Base-by-base conservation (phyloP, 306 rosid species). In the Dryas drummondii region DNA sequence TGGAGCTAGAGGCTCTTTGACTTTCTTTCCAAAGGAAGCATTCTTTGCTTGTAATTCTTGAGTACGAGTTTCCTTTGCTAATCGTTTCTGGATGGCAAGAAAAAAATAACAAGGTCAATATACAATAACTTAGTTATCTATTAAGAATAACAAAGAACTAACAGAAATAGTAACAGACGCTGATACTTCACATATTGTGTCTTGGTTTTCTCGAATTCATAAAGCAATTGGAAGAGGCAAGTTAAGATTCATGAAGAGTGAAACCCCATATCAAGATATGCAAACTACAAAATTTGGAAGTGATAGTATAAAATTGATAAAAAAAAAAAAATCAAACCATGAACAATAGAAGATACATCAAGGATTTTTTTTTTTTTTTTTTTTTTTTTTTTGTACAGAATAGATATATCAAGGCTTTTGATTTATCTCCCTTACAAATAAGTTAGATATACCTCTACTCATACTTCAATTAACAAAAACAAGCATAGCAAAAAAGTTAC, bases 21-120 rank as follows among this genome's bases (percentile, higher is more conserved):
- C 86, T 83, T 91, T 94, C 86, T 90, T 94, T 80, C 98, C 89
- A n/a, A 84, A 85, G 54, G 93, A 47, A 74, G 87, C 90, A 85
- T 91, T 88, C 80, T 91, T 94, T 67, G 96, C 91, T 73, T 87
- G 94, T 56, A 87, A 66, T 86, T 90, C 94, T 82, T 94, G 97
- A 49, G 87, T 86, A 67, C 96, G 94, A 56, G 94, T 94, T 77
- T 91, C 96, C 79, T 90, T 94, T 22, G 91, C 97, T 72, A 94
- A 72, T 50, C 97, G 83, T 91, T 88, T 90, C 97, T 94, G 80
- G 70, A 78, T 2, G 37, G 64, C 12, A 82, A 41, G 55, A 78
- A 71, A 76, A 58, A 37, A 64, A 37, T 71, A 71, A 59, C 46
- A 79, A 27, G 73, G 62, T 51, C 9, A 68, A 59, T 13, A 8